Percentiles rank a stretch among this genome's conserved stretches.
Evolutionary conservation across 2,329 filamentous ascomycete species (phyloP).

Genomic region (Metarhizium anisopliae): DNA sequence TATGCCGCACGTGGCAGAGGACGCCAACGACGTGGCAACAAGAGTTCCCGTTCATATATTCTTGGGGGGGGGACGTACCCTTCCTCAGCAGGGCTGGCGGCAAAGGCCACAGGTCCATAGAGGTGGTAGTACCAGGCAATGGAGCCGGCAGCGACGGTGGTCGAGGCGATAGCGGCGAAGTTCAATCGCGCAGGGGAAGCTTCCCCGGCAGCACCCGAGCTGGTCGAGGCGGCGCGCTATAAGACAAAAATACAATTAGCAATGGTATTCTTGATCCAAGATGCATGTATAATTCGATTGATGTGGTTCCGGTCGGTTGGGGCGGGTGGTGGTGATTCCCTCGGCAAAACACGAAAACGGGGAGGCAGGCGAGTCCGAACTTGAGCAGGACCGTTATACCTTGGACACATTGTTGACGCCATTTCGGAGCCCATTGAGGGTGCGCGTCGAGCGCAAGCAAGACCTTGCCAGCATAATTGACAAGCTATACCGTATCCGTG

Average conservation of each 20-base stretch:
- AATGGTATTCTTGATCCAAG: constrained; percentile 13
- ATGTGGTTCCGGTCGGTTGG: constrained; percentile 13
- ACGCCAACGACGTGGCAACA: neutral
- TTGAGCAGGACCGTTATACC: constrained; percentile 44
- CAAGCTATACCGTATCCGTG: constrained; percentile 30
- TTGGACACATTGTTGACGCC: constrained; percentile 62
- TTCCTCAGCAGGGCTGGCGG: constrained; percentile 91
- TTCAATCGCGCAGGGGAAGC: constrained; percentile 71
- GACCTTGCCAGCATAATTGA: constrained; percentile 88
- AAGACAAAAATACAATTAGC: constrained; percentile 28
- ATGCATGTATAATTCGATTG: constrained; percentile 19
- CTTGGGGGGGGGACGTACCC: constrained; percentile 59
- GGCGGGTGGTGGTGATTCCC: constrained; percentile 19
- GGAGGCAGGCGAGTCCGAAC: neutral
- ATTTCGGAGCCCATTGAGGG: constrained; percentile 69
- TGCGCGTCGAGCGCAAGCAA: constrained; percentile 80
- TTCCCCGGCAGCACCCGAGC: constrained; percentile 62
- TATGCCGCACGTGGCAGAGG: constrained; percentile 22
- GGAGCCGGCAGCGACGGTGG: constrained; percentile 76
- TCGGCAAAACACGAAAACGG: constrained; percentile 12
- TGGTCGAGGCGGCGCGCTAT: constrained; percentile 62
- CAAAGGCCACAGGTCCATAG: constrained; percentile 80
- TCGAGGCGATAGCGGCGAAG: constrained; percentile 78
- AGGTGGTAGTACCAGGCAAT: constrained; percentile 97
- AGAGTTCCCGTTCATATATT: neutral